phyloP scores from a whole-genome alignment of 805 yeast genomes.

The Starmerella ratchasimensis region DNA sequence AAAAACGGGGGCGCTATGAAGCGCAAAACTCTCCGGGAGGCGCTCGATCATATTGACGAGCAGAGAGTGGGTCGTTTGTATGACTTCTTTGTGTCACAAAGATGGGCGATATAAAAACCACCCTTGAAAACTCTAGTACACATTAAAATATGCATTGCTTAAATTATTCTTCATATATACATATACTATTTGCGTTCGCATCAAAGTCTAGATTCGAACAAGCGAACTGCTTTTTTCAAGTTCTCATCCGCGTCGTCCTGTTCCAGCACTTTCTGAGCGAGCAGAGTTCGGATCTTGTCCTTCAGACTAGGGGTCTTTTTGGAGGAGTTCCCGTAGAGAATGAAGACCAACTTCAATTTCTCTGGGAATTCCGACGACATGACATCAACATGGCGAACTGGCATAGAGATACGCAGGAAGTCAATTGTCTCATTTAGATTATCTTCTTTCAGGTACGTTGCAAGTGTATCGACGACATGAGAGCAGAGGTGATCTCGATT shows the following conservation, averaged over 20 bases:
- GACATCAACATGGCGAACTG: conserved; percentile 42
- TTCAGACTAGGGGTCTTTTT: conserved; percentile 18
- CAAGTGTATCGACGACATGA: conserved; percentile 46
- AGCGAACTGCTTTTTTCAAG: conserved; percentile 18
- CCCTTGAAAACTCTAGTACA: not conserved
- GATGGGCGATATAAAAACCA: conserved; percentile 42
- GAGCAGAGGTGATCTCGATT: conserved; percentile 53
- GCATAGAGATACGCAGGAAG: conserved; percentile 48
- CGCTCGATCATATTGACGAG: conserved; percentile 65
- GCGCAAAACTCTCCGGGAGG: conserved; percentile 71
- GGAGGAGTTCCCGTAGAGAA: conserved; percentile 37
- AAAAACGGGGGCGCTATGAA: conserved; percentile 73
- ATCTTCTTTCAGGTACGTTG: conserved; percentile 18
- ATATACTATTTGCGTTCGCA: not conserved
- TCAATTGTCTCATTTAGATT: conserved; percentile 27
- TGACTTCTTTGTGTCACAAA: conserved; percentile 85
- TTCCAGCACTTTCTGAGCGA: conserved; percentile 18
- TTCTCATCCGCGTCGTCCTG: conserved; percentile 16
- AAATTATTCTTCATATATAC: not conserved
- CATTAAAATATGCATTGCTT: not conserved
- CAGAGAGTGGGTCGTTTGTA: conserved; percentile 75
- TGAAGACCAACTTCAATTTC: conserved; percentile 53
- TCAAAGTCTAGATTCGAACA: conserved; percentile 17
- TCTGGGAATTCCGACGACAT: conserved; percentile 38
- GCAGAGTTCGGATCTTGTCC: conserved; percentile 19